Evolutionary conservation across 176 grass and related monocot species (phyloP).

Genomic region (Musa troglodytarum): DNA sequence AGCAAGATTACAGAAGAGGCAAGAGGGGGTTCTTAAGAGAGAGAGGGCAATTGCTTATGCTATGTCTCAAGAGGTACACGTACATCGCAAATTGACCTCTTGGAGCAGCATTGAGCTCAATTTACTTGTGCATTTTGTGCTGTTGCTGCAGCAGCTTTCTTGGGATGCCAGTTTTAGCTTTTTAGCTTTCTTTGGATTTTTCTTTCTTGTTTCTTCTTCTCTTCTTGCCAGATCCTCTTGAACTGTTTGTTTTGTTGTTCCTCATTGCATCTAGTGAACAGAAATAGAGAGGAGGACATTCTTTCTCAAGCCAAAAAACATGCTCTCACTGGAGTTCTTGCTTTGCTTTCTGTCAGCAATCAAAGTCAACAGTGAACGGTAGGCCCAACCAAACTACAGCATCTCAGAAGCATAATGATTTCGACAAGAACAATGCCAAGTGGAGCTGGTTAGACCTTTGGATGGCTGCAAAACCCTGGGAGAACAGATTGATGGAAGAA

Average conservation of each 20-base stretch:
- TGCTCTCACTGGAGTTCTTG: no score
- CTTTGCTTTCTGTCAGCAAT: not conserved
- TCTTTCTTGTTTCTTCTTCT: not conserved
- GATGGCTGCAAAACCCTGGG: conserved; percentile 20
- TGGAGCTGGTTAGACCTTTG: conserved; percentile 16
- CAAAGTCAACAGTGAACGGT: not conserved
- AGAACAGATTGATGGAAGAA: conserved; percentile 14
- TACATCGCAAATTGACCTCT: not conserved
- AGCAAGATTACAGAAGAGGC: conserved; percentile 71
- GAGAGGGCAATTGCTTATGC: conserved; percentile 69
- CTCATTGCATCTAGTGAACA: no score
- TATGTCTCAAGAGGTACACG: conserved; percentile 53
- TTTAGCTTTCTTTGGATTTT: not conserved
- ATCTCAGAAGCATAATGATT: not conserved
- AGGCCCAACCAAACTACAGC: not conserved
- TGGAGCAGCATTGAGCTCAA: no score
- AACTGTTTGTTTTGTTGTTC: no score
- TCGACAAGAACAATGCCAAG: not conserved
- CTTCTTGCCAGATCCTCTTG: not conserved
- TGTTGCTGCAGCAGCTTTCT: not conserved
- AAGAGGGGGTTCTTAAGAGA: conserved; percentile 64
- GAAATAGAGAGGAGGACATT: no score
- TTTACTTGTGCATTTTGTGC: no score
- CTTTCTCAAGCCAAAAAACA: no score
- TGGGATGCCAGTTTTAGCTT: not conserved